A percentile compares a stretch with the other conserved stretches of the same genome.
Evolutionary conservation across 768 basidiomycete species (phyloP).

Genomic region (Zangia roseola): DNA sequence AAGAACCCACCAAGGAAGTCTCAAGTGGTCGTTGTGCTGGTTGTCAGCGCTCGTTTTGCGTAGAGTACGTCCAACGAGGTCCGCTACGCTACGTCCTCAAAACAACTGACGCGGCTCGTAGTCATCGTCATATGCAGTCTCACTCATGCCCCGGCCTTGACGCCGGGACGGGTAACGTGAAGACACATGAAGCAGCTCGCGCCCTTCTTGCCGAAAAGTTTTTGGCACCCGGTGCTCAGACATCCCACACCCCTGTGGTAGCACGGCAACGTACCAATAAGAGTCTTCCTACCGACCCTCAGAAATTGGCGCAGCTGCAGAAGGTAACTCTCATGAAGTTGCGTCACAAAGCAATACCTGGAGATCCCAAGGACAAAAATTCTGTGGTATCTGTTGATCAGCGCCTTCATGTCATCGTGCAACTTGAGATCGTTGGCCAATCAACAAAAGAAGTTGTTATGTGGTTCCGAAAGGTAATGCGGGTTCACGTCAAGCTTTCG

Average conservation of each 20-base stretch:
- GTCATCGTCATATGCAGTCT: constrained; percentile 66
- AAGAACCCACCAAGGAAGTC: neutral
- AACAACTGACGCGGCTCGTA: constrained; percentile 27
- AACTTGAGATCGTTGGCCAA: constrained; percentile 23
- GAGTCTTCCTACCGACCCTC: constrained; percentile 47
- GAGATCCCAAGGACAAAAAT: constrained; percentile 55
- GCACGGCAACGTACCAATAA: constrained; percentile 17
- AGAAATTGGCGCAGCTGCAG: constrained; percentile 51
- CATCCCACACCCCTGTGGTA: constrained; percentile 27
- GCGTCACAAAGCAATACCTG: constrained; percentile 65
- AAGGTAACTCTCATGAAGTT: constrained; percentile 72
- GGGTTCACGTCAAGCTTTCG: neutral
- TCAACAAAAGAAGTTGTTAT: constrained; percentile 44
- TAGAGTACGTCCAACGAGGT: constrained; percentile 43
- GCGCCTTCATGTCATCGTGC: constrained; percentile 57
- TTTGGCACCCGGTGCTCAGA: constrained; percentile 19
- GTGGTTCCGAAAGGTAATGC: constrained; percentile 70
- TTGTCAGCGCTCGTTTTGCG: constrained; percentile 63
- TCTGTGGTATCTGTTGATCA: constrained; percentile 49
- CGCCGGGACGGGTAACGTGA: constrained; percentile 20
- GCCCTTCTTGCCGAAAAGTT: constrained; percentile 56
- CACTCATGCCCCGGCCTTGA: constrained; percentile 48
- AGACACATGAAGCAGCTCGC: constrained; percentile 46
- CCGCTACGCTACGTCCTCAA: neutral
- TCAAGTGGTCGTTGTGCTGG: constrained; percentile 41